phyloP scores from a whole-genome alignment of 1,284 basidiomycete species.

The Phenoliferia sp. region DNA sequence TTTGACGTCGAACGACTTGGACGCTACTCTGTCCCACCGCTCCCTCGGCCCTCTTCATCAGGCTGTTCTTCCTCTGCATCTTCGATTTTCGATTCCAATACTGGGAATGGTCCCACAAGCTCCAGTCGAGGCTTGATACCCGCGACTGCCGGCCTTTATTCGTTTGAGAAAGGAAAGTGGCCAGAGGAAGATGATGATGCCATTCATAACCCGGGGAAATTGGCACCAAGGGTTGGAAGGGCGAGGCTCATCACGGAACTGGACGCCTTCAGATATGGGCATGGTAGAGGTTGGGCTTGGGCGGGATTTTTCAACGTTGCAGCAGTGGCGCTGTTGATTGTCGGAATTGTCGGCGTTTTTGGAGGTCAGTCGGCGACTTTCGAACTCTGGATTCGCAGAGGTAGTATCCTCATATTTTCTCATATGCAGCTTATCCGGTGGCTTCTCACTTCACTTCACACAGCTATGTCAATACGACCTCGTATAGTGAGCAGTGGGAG shows the following conservation, averaged over 20 bases:
- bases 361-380: neutral
- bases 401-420: neutral
- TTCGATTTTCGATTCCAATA: neutral
- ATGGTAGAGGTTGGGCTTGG: neutral
- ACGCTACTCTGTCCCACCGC: neutral
- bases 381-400: neutral
- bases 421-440: neutral
- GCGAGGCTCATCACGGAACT: neutral
- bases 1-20: neutral
- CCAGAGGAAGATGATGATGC: neutral
- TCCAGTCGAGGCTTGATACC: neutral
- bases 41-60: neutral
- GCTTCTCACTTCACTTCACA: neutral
- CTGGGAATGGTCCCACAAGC: neutral
- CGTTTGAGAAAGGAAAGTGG: neutral
- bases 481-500: neutral
- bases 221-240: neutral
- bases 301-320: neutral
- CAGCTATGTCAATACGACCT: neutral
- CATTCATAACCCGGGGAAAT: neutral
- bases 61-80: neutral
- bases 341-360: neutral
- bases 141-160: neutral
- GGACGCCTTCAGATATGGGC: neutral
- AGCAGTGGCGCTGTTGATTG: neutral